Conservation (phyloP, 192 early-diverging fungal genomes). For the Backusella tuberculispora region DNA sequence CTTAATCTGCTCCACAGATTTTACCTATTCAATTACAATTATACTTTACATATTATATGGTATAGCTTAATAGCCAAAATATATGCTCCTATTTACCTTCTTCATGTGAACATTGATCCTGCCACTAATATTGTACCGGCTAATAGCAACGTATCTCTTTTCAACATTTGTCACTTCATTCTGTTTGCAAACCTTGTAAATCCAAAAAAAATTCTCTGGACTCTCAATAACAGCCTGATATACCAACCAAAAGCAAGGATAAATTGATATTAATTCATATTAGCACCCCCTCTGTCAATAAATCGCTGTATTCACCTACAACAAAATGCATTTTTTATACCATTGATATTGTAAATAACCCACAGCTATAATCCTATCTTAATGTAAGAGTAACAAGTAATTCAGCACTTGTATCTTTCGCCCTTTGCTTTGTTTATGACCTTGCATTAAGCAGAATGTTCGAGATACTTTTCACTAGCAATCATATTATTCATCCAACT, state of each 20-base stretch:
- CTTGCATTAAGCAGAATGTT: constrained; percentile 88
- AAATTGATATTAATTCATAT: constrained; percentile 58
- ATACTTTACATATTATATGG: too few species aligned
- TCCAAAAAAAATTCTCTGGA: constrained; percentile 83
- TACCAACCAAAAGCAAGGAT: constrained; percentile 84
- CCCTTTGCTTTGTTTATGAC: constrained; percentile 76
- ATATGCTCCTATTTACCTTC: constrained; percentile 36
- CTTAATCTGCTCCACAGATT: constrained; percentile 78
- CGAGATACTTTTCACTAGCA: constrained; percentile 82
- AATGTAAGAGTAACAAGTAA: constrained; percentile 65
- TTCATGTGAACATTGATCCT: constrained; percentile 92
- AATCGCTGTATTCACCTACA: constrained; percentile 67
- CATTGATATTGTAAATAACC: constrained; percentile 54
- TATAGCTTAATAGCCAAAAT: too few species aligned
- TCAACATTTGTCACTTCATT: constrained; percentile 84
- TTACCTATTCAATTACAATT: too few species aligned
- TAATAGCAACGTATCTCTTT: constrained; percentile 63
- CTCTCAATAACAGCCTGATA: constrained; percentile 59
- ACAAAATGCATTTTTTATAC: constrained; percentile 54
- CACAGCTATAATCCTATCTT: constrained; percentile 70
- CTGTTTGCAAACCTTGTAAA: constrained; percentile 86
- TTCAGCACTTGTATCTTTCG: constrained; percentile 65
- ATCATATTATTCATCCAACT: constrained; percentile 94
- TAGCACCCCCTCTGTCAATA: constrained; percentile 58
- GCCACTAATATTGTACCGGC: constrained; percentile 92